phyloP scores from a whole-genome alignment of 805 yeast genomes.

The Candida gorgasii region DNA sequence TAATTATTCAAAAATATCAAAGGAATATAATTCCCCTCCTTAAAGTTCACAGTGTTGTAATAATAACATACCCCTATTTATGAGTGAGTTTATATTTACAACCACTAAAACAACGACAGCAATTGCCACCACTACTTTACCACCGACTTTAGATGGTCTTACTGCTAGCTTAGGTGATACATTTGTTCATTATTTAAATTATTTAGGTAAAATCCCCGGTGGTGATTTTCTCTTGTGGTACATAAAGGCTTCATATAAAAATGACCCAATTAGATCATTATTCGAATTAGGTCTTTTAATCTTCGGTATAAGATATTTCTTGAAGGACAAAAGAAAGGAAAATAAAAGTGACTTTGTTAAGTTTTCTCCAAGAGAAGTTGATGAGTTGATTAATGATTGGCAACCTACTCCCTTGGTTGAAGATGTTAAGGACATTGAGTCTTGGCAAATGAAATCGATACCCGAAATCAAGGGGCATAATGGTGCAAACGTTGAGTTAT shows the following conservation, averaged over 20 bases:
- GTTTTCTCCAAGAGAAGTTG: slow-evolving; percentile 63
- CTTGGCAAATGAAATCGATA: slow-evolving; percentile 61
- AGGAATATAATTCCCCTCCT: background rate
- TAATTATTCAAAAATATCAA: too few species aligned
- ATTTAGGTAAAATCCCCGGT: slow-evolving; percentile 50
- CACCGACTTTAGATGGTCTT: slow-evolving; percentile 40
- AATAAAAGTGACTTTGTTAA: slow-evolving; percentile 70
- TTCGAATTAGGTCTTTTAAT: slow-evolving; percentile 75
- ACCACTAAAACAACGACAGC: slow-evolving; percentile 29
- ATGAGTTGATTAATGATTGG: slow-evolving; percentile 89
- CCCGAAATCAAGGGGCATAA: slow-evolving; percentile 66
- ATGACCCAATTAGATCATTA: slow-evolving; percentile 89
- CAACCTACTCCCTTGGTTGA: slow-evolving; percentile 80
- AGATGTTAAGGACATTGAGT: slow-evolving; percentile 49
- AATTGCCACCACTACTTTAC: slow-evolving; percentile 28
- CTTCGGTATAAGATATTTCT: slow-evolving; percentile 82
- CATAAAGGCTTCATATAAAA: slow-evolving; percentile 81
- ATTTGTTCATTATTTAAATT: slow-evolving; percentile 36
- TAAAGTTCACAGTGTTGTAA: background rate
- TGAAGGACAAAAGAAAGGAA: slow-evolving; percentile 74
- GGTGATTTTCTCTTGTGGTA: slow-evolving; percentile 64
- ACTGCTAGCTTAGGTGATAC: slow-evolving; percentile 32
- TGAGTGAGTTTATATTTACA: slow-evolving; percentile 17
- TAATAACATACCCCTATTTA: slow-evolving; percentile 7
- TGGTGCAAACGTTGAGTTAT: slow-evolving; percentile 36